These are phyloP conservation scores for Escallonia rubra DNA, from an alignment of 129 eudicot species.

Conservation along the genomic window DNA sequence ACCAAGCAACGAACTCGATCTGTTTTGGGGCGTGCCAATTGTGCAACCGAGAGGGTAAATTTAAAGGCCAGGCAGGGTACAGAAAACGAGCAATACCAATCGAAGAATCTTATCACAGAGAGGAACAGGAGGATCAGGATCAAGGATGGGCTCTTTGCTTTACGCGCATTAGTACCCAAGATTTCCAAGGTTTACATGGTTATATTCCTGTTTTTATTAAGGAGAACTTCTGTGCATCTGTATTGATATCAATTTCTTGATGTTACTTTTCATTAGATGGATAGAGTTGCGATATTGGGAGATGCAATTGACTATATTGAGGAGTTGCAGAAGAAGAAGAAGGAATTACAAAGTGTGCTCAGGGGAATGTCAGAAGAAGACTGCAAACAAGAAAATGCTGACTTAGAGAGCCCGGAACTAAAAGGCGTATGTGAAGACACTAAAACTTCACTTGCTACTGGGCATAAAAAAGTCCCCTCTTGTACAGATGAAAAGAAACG, in stretches of 20 bases:
- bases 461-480: slow-evolving; percentile 8
- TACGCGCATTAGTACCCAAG: slow-evolving; percentile 83
- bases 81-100: slow-evolving; percentile 33
- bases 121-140: slow-evolving; percentile 70
- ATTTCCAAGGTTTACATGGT: slow-evolving; percentile 61
- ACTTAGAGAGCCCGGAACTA: slow-evolving; percentile 16
- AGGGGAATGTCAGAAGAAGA: slow-evolving; percentile 34
- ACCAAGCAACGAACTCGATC: slow-evolving; percentile 2
- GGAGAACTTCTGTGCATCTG: not conserved
- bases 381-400: slow-evolving; percentile 18
- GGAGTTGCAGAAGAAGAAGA: slow-evolving; percentile 39
- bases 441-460: slow-evolving; percentile 10
- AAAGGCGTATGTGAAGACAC: slow-evolving; percentile 7
- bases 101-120: slow-evolving; percentile 76
- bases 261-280: slow-evolving; percentile 43
- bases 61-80: slow-evolving; percentile 25
- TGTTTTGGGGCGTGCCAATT: slow-evolving; percentile 5
- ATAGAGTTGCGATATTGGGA: slow-evolving; percentile 62
- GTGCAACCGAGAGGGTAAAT: slow-evolving; percentile 12
- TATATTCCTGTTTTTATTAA: not conserved
- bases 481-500: slow-evolving; percentile 18
- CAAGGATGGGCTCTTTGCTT: slow-evolving; percentile 50
- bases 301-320: slow-evolving; percentile 76
- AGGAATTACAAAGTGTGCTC: slow-evolving; percentile 46
- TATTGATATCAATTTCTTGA: not conserved